Conservation (phyloP, 2,329 filamentous ascomycete species). For the Claviceps pusilla region DNA sequence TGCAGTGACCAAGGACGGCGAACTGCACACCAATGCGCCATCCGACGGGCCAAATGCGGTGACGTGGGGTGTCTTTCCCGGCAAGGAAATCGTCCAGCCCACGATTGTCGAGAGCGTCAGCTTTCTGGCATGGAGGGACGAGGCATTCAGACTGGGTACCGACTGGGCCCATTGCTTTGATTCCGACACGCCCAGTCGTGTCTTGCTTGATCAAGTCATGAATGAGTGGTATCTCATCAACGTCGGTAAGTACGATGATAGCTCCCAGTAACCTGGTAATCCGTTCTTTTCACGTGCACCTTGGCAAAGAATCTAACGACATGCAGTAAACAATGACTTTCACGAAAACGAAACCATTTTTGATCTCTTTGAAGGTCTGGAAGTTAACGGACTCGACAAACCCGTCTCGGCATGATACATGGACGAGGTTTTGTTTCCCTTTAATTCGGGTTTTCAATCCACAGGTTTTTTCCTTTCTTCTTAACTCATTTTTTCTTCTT, state of each 20-base stretch:
- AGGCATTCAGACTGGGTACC: conserved; percentile 80
- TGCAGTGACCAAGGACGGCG: conserved; percentile 70
- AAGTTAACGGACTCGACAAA: conserved; percentile 48
- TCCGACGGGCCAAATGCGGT: conserved; percentile 90
- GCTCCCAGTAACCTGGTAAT: conserved; percentile 16
- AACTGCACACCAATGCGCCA: conserved; percentile 70
- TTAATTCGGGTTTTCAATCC: too few species aligned
- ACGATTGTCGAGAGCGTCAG: conserved; percentile 98
- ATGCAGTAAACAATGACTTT: conserved; percentile 92
- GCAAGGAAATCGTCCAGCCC: conserved; percentile 97
- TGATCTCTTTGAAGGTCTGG: conserved; percentile 65
- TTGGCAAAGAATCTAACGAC: neutral
- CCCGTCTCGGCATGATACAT: conserved; percentile 7
- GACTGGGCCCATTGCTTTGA: conserved; percentile 93
- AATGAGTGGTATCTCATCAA: conserved; percentile 89
- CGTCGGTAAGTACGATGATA: conserved; percentile 45
- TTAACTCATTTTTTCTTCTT: neutral
- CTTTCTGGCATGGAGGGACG: conserved; percentile 97
- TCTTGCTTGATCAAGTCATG: conserved; percentile 70
- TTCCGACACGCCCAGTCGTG: conserved; percentile 57
- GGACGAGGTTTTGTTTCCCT: neutral
- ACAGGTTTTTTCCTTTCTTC: neutral
- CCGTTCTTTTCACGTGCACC: neutral
- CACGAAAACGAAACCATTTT: conserved; percentile 71
- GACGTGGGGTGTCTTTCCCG: conserved; percentile 97